phyloP scores from a whole-genome alignment of 1,284 basidiomycete genomes.

The Pseudozyma sp. region DNA sequence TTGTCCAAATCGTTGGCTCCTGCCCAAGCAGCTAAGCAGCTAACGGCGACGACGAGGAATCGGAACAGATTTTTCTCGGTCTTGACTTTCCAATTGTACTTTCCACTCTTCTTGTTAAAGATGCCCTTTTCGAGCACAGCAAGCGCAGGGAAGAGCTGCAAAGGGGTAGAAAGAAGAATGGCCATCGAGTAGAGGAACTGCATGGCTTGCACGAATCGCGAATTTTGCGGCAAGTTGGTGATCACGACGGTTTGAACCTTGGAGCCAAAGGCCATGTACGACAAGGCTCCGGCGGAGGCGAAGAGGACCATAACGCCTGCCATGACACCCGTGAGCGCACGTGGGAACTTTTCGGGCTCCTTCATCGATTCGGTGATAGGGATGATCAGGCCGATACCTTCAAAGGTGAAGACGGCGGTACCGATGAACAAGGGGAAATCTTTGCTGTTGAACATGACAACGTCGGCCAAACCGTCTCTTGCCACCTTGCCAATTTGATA shows the following conservation, averaged over 20 bases:
- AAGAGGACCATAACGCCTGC: constrained; percentile 81
- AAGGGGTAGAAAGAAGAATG: constrained; percentile 91
- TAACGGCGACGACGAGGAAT: constrained; percentile 79
- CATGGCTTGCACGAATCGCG: constrained; percentile 88
- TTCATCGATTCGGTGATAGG: constrained; percentile 96
- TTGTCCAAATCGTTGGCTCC: constrained; percentile 95
- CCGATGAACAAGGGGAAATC: constrained; percentile 93
- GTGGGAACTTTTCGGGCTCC: constrained; percentile 90
- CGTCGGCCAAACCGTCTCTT: constrained; percentile 73
- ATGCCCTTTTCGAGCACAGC: constrained; percentile 96
- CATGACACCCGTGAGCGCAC: constrained; percentile 90
- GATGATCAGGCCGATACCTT: constrained; percentile 95
- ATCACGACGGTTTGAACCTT: constrained; percentile 93
- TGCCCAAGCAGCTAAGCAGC: constrained; percentile 81
- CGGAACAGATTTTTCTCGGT: constrained; percentile 94
- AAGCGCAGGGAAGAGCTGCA: constrained; percentile 92
- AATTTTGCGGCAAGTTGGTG: constrained; percentile 87
- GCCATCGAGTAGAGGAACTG: constrained; percentile 75
- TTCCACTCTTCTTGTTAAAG: constrained; percentile 82
- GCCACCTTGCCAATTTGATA: constrained; percentile 63
- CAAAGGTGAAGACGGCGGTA: constrained; percentile 98
- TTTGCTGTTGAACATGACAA: constrained; percentile 86
- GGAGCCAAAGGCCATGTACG: constrained; percentile 88
- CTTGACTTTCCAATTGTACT: constrained; percentile 77
- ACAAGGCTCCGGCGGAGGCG: constrained; percentile 87